A percentile compares a stretch with the other conserved stretches of the same genome.
These are phyloP conservation scores for Artomyces pyxidatus DNA, from an alignment of 768 basidiomycete genomes.

Conservation along the genomic window DNA sequence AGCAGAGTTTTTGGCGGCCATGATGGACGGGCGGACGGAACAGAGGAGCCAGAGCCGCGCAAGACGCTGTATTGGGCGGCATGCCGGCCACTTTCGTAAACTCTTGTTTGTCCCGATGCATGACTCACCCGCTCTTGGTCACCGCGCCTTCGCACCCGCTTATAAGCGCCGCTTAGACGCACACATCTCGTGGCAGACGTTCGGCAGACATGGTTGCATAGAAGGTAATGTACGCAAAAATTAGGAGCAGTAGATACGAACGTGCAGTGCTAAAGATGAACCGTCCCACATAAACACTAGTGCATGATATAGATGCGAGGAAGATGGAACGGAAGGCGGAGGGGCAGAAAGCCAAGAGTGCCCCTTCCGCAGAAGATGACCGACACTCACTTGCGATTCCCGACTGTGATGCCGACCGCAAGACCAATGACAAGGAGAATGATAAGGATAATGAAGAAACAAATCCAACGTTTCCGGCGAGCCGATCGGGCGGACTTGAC, in stretches of 20 bases:
- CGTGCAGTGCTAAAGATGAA: neutral
- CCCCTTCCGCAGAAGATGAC: neutral
- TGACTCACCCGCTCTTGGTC: too few relatives aligned
- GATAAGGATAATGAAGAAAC: slow-evolving; percentile 57
- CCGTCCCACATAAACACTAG: neutral
- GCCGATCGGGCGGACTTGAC: slow-evolving; percentile 61
- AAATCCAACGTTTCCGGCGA: slow-evolving; percentile 81
- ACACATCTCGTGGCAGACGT: too few relatives aligned
- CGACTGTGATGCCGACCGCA: slow-evolving; percentile 40
- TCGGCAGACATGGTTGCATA: neutral
- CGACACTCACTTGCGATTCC: slow-evolving; percentile 9
- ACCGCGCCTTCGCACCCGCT: too few relatives aligned
- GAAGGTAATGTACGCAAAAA: neutral
- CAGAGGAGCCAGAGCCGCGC: too few relatives aligned
- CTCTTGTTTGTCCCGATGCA: too few relatives aligned
- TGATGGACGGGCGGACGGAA: neutral
- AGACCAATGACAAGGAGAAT: slow-evolving; percentile 50
- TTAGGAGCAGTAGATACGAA: neutral
- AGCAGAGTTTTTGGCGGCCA: slow-evolving; percentile 13
- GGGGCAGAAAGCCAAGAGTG: neutral
- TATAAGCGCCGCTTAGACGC: too few relatives aligned
- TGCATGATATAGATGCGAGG: too few relatives aligned
- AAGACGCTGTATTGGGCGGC: too few relatives aligned
- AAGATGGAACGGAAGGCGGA: neutral
- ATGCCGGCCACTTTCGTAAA: too few relatives aligned